phyloP scores from a whole-genome alignment of 225 moss, liverwort and hornwort genomes.

The Physcomitrium patens region DNA sequence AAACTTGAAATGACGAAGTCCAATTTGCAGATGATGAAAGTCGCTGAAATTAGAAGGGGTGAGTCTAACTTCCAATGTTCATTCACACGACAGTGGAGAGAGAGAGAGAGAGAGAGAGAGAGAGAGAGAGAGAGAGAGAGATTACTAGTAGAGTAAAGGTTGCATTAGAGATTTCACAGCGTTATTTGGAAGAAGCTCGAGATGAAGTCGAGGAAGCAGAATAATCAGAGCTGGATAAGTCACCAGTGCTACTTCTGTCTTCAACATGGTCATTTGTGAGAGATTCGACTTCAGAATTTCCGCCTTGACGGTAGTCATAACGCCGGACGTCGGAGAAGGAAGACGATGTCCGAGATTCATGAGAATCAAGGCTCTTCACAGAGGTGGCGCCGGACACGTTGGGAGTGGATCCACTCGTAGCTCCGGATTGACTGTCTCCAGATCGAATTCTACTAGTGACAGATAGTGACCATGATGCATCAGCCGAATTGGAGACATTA shows the following conservation, averaged over 20 bases:
- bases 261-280: conserved; percentile 29
- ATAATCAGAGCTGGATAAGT: conserved; percentile 56
- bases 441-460: conserved; percentile 25
- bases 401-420: conserved; percentile 24
- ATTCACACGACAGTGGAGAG: conserved; percentile 14
- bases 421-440: conserved; percentile 28
- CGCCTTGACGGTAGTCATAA: conserved; percentile 21
- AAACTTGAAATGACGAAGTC: conserved; percentile 8
- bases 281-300: conserved; percentile 24
- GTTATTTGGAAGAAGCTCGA: conserved; percentile 49
- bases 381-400: conserved; percentile 26
- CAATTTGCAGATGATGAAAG: conserved; percentile 15
- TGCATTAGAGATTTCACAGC: conserved; percentile 45
- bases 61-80: conserved; percentile 18
- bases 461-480: conserved; percentile 30
- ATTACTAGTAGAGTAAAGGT: conserved; percentile 45
- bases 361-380: conserved; percentile 29
- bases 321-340: conserved; percentile 34
- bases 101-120: conserved; percentile 46
- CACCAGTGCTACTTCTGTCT: conserved; percentile 57
- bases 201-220: conserved; percentile 56
- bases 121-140: conserved; percentile 40
- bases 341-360: conserved; percentile 26
- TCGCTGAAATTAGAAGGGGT: conserved; percentile 10
- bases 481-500: conserved; percentile 19